A percentile compares a stretch with the other conserved stretches of the same genome.
Conservation (phyloP, 2,329 filamentous ascomycete species). For the Aureobasidium sp. region DNA sequence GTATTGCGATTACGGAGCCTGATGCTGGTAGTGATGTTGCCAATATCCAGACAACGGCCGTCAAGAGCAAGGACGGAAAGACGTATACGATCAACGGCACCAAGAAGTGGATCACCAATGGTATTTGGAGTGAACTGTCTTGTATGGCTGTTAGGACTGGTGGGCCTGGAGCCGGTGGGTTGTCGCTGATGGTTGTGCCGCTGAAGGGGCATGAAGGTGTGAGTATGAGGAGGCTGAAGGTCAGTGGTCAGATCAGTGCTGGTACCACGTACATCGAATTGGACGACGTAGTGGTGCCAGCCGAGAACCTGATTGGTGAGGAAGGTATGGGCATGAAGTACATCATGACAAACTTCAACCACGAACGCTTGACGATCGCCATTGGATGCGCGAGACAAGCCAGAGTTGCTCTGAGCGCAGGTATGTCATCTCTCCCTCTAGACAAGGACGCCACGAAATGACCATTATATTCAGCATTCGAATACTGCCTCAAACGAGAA, state of each 20-base stretch:
- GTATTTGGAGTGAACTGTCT: constrained; percentile 59
- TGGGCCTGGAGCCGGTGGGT: constrained; percentile 52
- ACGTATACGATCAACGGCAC: constrained; percentile 64
- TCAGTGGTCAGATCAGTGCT: constrained; percentile 54
- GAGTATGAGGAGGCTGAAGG: constrained; percentile 58
- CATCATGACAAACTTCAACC: constrained; percentile 58
- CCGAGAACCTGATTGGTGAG: constrained; percentile 59
- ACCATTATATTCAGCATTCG: constrained; percentile 39
- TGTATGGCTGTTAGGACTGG: constrained; percentile 69
- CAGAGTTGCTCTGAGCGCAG: constrained; percentile 48
- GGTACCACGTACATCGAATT: constrained; percentile 71
- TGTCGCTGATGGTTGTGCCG: constrained; percentile 62
- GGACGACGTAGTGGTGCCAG: constrained; percentile 64
- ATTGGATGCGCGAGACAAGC: constrained; percentile 56
- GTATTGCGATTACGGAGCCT: constrained; percentile 73
- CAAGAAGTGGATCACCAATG: constrained; percentile 76
- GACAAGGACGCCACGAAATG: neutral
- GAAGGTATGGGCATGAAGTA: constrained; percentile 67
- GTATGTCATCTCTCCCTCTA: neutral
- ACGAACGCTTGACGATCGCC: constrained; percentile 61
- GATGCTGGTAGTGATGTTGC: constrained; percentile 67
- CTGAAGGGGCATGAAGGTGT: constrained; percentile 61
- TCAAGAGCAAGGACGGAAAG: constrained; percentile 53
- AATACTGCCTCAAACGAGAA: constrained; percentile 57
- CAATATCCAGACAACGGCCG: constrained; percentile 61